These are phyloP conservation scores for Kluyveromyces sp. DNA, from an alignment of 1,139 yeast species.

Conservation along the genomic window DNA sequence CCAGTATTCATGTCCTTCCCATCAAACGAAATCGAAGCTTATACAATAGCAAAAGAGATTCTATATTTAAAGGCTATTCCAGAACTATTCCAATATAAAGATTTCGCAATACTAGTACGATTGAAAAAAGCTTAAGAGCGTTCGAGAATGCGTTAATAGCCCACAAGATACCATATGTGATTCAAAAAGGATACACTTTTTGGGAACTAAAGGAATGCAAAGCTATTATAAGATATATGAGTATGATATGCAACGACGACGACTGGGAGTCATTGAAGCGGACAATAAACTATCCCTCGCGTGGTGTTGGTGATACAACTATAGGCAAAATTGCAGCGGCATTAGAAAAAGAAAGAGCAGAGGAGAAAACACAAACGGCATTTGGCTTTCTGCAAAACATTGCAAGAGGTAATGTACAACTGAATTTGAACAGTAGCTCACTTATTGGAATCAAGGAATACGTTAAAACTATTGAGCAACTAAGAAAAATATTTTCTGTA, in stretches of 20 bases:
- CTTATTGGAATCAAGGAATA: conserved; percentile 17
- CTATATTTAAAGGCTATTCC: conserved; percentile 36
- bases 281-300: conserved; percentile 51
- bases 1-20: conserved; percentile 42
- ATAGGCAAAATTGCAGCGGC: conserved; percentile 34
- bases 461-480: conserved; percentile 18
- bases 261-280: conserved; percentile 56
- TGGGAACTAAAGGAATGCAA: conserved; percentile 73
- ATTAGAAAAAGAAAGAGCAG: conserved; percentile 10
- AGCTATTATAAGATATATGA: conserved; percentile 53
- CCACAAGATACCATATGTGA: conserved; percentile 51
- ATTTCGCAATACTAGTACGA: conserved; percentile 66
- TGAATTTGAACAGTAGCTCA: conserved; percentile 18
- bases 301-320: conserved; percentile 65
- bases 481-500: conserved; percentile 11
- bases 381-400: conserved; percentile 19
- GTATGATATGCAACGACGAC: conserved; percentile 47
- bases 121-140: conserved; percentile 47
- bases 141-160: conserved; percentile 56
- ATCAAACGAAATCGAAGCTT: conserved; percentile 46
- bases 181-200: conserved; percentile 67
- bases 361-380: conserved; percentile 11
- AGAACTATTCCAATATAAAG: conserved; percentile 39
- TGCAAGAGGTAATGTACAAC: conserved; percentile 10
- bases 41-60: conserved; percentile 51